A percentile compares a stretch with the other conserved stretches of the same genome.
These are phyloP conservation scores for Suillus subaureus DNA, from an alignment of 768 basidiomycete species.

Conservation along the genomic window DNA sequence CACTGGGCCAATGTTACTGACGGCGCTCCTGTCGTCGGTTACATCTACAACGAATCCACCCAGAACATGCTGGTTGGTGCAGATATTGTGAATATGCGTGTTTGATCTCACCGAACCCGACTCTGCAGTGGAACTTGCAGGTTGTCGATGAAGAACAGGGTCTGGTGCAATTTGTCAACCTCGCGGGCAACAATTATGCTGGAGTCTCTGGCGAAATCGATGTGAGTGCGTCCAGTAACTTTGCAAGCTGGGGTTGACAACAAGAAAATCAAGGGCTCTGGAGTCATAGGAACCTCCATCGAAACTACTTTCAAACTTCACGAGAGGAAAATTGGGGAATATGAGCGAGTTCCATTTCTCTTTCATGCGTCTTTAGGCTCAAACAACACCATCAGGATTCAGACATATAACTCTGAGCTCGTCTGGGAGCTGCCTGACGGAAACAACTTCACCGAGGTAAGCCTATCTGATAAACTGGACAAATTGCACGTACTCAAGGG, in stretches of 20 bases:
- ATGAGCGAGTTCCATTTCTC: background rate
- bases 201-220: background rate
- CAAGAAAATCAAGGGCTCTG: background rate
- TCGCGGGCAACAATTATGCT: background rate
- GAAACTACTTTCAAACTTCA: conserved; percentile 1
- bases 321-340: background rate
- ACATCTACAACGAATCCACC: background rate
- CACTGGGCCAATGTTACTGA: background rate
- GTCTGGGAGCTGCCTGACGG: background rate
- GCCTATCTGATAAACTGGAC: background rate
- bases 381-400: background rate
- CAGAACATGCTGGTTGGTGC: conserved; percentile 3
- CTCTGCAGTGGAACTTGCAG: background rate
- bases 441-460: background rate
- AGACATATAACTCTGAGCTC: background rate
- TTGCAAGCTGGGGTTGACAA: background rate
- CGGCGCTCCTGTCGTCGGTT: background rate
- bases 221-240: background rate
- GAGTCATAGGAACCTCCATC: background rate
- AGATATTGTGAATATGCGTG: background rate
- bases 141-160: background rate
- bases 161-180: background rate
- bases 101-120: background rate
- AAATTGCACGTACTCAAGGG: background rate
- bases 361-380: background rate